Conservation (phyloP, 23 red algal species). For the Gracilaria domingensis region DNA sequence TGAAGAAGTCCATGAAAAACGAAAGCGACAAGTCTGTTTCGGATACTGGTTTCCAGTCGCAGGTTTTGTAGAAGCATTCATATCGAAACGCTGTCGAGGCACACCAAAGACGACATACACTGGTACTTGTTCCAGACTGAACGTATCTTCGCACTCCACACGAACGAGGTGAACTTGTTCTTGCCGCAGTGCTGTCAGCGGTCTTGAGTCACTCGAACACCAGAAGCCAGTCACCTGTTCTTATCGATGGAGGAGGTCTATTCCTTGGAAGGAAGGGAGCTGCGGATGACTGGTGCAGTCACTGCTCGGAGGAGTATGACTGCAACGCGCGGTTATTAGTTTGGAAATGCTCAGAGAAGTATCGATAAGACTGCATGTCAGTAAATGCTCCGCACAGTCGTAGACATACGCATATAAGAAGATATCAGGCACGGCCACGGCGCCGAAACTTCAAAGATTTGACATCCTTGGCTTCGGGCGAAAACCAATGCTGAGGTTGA, state of each 20-base stretch:
- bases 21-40: neutral
- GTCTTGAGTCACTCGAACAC: neutral
- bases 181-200: neutral
- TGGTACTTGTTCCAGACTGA: neutral
- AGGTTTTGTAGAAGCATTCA: neutral
- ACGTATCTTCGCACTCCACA: neutral
- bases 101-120: neutral
- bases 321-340: neutral
- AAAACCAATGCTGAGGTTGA: neutral
- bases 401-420: neutral
- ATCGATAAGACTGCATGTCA: slow-evolving; percentile 26
- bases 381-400: neutral
- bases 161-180: neutral
- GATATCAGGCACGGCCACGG: neutral
- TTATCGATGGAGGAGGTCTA: neutral
- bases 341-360: neutral
- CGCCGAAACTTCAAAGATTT: neutral
- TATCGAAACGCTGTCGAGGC: neutral
- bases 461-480: neutral
- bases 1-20: slow-evolving; percentile 30
- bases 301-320: neutral
- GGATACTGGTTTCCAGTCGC: neutral
- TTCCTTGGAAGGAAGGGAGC: neutral
- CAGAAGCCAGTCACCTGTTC: neutral
- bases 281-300: neutral